A percentile compares a stretch with the other conserved stretches of the same genome.
These are phyloP conservation scores for Aspergillus neotritici DNA, from an alignment of 2,329 filamentous ascomycete genomes.

Conservation along the genomic window DNA sequence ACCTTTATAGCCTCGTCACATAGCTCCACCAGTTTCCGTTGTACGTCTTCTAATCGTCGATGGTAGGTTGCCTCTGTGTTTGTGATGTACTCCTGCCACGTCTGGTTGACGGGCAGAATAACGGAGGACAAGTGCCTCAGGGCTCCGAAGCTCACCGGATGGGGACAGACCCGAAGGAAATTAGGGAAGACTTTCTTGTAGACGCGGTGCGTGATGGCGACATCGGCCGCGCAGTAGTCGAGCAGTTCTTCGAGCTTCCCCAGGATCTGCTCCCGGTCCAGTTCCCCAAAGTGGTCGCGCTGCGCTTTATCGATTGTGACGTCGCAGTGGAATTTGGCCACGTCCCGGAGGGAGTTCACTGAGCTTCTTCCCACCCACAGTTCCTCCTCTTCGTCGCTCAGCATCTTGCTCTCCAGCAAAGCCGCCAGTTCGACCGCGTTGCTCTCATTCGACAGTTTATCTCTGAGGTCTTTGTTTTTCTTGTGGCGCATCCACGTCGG, in stretches of 20 bases:
- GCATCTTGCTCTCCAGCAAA: conserved; percentile 61
- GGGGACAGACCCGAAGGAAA: conserved; percentile 84
- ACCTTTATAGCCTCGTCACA: conserved; percentile 71
- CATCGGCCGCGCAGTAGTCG: conserved; percentile 92
- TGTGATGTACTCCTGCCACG: conserved; percentile 78
- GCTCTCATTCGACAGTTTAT: conserved; percentile 68
- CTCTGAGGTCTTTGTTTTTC: conserved; percentile 78
- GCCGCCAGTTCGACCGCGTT: conserved; percentile 65
- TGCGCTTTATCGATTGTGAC: conserved; percentile 85
- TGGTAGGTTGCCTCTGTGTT: conserved; percentile 83
- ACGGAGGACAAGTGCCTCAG: conserved; percentile 88
- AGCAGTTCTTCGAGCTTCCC: conserved; percentile 73
- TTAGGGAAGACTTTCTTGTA: conserved; percentile 89
- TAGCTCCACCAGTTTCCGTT: conserved; percentile 65
- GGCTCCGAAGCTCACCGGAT: conserved; percentile 94
- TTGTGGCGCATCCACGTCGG: conserved; percentile 97
- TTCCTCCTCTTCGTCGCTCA: conserved; percentile 83
- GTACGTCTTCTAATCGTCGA: conserved; percentile 68
- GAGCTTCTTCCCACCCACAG: conserved; percentile 93
- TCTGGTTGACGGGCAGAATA: conserved; percentile 81
- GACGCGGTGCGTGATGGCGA: conserved; percentile 86
- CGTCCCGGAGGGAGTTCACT: conserved; percentile 88
- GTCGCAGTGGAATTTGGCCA: conserved; percentile 92
- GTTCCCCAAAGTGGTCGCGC: conserved; percentile 78
- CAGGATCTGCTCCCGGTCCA: conserved; percentile 65